These are phyloP conservation scores for Penicillium daleae DNA, from an alignment of 495 filamentous ascomycete species.

Conservation along the genomic window DNA sequence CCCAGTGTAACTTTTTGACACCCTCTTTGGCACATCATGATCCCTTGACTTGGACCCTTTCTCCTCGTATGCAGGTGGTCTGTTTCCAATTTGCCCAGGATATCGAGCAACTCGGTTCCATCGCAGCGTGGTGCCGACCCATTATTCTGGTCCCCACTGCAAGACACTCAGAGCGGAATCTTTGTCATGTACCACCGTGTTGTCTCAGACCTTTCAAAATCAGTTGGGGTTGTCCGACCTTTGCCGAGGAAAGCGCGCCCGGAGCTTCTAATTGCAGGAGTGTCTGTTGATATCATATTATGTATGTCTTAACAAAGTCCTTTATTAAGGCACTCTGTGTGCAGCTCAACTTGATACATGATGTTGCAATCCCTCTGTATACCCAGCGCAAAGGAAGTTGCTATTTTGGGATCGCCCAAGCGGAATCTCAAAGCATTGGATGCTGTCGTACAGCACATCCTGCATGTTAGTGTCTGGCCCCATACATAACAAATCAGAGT, in stretches of 20 bases:
- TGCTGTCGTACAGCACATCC: neutral
- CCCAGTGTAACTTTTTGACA: neutral
- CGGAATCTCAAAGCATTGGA: neutral
- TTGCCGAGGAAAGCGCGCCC: neutral
- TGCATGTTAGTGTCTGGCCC: no score
- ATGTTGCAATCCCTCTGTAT: neutral
- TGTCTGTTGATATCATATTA: neutral
- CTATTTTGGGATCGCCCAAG: neutral
- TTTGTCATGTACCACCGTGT: slow-evolving; percentile 12
- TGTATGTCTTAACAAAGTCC: slow-evolving; percentile 5
- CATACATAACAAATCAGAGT: neutral
- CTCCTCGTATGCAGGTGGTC: neutral
- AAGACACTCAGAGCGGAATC: neutral
- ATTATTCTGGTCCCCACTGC: neutral
- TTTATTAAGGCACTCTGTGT: neutral
- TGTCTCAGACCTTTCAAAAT: slow-evolving; percentile 12
- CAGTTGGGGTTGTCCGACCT: neutral
- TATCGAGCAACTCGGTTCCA: neutral
- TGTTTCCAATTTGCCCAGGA: neutral
- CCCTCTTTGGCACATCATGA: neutral
- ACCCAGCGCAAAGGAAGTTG: neutral
- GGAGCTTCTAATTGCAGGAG: neutral
- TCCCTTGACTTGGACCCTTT: neutral
- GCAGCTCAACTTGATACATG: neutral
- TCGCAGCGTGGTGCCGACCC: slow-evolving; percentile 12